phyloP scores from a whole-genome alignment of 2,329 filamentous ascomycete species.

The Microcera coccophila region DNA sequence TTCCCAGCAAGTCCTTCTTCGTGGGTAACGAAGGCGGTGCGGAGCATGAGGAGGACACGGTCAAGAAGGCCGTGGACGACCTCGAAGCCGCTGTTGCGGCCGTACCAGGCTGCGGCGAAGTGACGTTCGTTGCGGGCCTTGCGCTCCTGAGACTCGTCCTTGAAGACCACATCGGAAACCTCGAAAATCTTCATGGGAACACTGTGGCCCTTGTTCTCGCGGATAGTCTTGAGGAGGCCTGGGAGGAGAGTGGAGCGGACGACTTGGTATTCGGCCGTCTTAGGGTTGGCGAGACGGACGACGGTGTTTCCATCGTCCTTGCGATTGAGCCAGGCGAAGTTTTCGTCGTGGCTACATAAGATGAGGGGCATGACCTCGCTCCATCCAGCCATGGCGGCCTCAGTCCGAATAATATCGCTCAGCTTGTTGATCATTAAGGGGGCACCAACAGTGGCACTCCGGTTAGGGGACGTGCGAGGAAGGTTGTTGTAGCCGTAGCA shows the following conservation, averaged over 20 bases:
- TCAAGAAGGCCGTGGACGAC: constrained; percentile 92
- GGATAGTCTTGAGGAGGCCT: constrained; percentile 86
- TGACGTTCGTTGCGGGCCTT: constrained; percentile 89
- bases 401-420: constrained; percentile 80
- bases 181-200: constrained; percentile 93
- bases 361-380: constrained; percentile 94
- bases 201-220: constrained; percentile 85
- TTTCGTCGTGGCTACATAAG: constrained; percentile 96
- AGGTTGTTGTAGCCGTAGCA: constrained; percentile 98
- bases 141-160: constrained; percentile 76
- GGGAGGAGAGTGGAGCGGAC: constrained; percentile 83
- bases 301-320: constrained; percentile 80
- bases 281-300: constrained; percentile 84
- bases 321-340: constrained; percentile 92
- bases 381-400: constrained; percentile 94
- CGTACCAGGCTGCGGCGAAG: constrained; percentile 94
- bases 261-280: constrained; percentile 89
- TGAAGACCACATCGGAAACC: constrained; percentile 85
- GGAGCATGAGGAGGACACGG: constrained; percentile 87
- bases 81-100: constrained; percentile 92
- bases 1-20: constrained; percentile 62
- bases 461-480: constrained; percentile 79
- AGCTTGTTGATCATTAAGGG: constrained; percentile 93
- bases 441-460: constrained; percentile 79
- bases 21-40: constrained; percentile 71